These are phyloP conservation scores for Vinca minor DNA, from an alignment of 257 asterid genomes.

Conservation along the genomic window DNA sequence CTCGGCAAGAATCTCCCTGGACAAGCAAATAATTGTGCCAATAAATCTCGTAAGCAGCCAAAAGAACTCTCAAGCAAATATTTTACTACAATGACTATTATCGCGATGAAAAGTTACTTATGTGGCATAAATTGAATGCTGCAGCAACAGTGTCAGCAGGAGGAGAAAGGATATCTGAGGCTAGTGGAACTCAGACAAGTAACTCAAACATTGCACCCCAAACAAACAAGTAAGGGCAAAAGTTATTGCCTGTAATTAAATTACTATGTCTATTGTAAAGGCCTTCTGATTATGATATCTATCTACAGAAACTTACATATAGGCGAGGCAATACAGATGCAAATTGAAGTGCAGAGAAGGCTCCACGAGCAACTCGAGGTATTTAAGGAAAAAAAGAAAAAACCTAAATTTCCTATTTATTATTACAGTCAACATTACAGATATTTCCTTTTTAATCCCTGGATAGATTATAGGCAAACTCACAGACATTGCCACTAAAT, in stretches of 20 bases:
- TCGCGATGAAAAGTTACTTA: conserved; percentile 16
- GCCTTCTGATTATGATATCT: conserved; percentile 14
- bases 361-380: conserved; percentile 90
- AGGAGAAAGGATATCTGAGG: conserved; percentile 48
- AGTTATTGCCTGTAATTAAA: not conserved
- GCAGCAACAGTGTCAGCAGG: conserved; percentile 41
- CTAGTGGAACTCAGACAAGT: conserved; percentile 39
- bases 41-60: conserved; percentile 54
- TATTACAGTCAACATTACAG: not conserved
- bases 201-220: conserved; percentile 42
- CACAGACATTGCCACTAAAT: no score
- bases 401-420: not conserved
- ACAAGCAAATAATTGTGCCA: conserved; percentile 59
- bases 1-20: conserved; percentile 76
- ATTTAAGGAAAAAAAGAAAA: conserved; percentile 18
- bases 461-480: no score
- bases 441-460: no score
- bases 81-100: conserved; percentile 5
- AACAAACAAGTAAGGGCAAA: conserved; percentile 46
- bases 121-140: conserved; percentile 26
- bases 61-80: conserved; percentile 11
- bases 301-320: conserved; percentile 55
- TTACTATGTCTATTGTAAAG: not conserved
- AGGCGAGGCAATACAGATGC: conserved; percentile 75
- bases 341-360: conserved; percentile 73